phyloP scores from a whole-genome alignment of 345 rosid species.

The Camelina laxa region DNA sequence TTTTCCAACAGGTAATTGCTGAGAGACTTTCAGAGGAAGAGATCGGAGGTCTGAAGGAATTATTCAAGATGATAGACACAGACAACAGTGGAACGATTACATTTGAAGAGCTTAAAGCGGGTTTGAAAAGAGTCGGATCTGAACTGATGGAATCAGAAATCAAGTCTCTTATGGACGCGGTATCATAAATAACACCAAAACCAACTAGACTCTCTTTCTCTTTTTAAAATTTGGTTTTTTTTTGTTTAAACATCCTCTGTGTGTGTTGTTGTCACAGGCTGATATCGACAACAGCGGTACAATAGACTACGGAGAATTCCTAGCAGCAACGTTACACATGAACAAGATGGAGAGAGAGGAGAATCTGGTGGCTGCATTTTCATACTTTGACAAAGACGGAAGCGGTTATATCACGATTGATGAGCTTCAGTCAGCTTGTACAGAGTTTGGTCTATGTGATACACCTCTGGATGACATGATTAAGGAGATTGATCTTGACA shows the following conservation, averaged over 20 bases:
- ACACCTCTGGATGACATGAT: conserved; percentile 80
- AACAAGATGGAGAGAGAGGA: conserved; percentile 97
- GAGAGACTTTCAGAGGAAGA: conserved; percentile 98
- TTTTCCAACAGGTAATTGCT: conserved; percentile 71
- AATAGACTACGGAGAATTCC: conserved; percentile 93
- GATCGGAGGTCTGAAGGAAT: conserved; percentile 88
- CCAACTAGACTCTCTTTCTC: neutral
- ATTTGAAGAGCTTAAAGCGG: conserved; percentile 88
- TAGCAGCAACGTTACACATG: conserved; percentile 93
- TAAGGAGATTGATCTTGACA: conserved; percentile 88
- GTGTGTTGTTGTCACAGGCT: conserved; percentile 55
- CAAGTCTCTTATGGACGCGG: conserved; percentile 92
- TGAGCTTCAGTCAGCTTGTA: conserved; percentile 94
- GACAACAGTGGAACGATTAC: conserved; percentile 92
- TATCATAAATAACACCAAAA: conserved; percentile 33
- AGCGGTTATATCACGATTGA: conserved; percentile 94
- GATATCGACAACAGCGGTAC: conserved; percentile 93
- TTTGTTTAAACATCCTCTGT: neutral
- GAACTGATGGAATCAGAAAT: conserved; percentile 92
- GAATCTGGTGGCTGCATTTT: conserved; percentile 83
- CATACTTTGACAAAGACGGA: conserved; percentile 91
- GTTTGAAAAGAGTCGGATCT: conserved; percentile 86
- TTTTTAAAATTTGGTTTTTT: neutral
- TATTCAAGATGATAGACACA: conserved; percentile 95
- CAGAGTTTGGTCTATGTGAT: conserved; percentile 89